Evolutionary conservation across 129 eudicot genomes (phyloP), one percentile per base, ranked within the genome.

Genomic region (Arctium minus): DNA sequence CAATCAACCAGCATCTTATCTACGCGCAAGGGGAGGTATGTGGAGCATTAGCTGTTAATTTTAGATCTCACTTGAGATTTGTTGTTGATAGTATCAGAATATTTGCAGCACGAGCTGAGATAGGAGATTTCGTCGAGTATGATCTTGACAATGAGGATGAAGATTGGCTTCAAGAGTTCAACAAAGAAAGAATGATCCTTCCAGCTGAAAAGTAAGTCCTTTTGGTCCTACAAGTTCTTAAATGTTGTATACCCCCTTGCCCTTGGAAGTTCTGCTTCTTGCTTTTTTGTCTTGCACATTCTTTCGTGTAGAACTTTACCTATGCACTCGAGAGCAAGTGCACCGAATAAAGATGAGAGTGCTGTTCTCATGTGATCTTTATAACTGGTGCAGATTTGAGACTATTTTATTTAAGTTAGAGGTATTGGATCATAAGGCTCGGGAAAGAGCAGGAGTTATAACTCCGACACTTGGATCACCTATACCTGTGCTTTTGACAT

Each of bases 91-190:
- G 13, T 77, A 78, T 77, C 69, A 18, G 29, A 56, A 50, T 70
- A 46, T 73, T 72, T 84, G 33, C 87, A 94, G 98, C 92, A 30
- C 90, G 98, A 53, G 94, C 97, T 46, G 98, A 92, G 85, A 85
- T 94, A 71, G 98, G 98, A 82, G 98, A 94, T 48, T 91, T 94
- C 79, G 89, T 94, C 37, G 98, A 94, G 91, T 92, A 92, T 87
- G 98, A 94, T 85, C 97, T 94, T 76, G 98, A 94, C 87, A 94
- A 89, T 44, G 98, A 94, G 87, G 98, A 94, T 86, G 98, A 94
- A 87, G 97, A 94, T 77, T 94, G 98, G 98, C 97, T 94, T 84
- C 79, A 88, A 68, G 97, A 91, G 62, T 87, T 89, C 77, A 92
- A 91, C 89, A 82, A 80, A 80, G 97, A 92, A 76, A 85, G 86